Conservation (phyloP, 352 stramenopile genomes). For the Pythium guiyangense region DNA sequence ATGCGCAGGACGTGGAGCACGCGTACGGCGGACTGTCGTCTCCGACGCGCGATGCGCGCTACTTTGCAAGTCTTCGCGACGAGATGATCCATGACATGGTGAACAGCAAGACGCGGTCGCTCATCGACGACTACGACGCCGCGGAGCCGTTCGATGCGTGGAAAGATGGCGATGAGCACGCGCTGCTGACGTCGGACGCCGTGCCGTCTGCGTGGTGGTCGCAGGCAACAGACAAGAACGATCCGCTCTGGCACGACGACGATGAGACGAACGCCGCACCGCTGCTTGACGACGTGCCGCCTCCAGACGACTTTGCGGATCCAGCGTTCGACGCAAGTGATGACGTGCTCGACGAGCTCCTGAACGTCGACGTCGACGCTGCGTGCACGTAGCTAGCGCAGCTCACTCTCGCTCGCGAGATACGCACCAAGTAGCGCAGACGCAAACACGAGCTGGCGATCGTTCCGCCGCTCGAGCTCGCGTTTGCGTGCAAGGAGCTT, state of each 20-base stretch:
- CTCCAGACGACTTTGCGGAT: constrained; percentile 33
- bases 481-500: too few relatives aligned
- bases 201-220: constrained; percentile 53
- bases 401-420: too few relatives aligned
- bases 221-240: constrained; percentile 11
- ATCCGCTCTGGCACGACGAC: constrained; percentile 12
- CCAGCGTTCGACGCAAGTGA: constrained; percentile 13
- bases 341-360: constrained; percentile 38
- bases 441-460: neutral
- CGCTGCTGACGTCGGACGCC: constrained; percentile 32
- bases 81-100: constrained; percentile 52
- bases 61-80: constrained; percentile 40
- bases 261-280: neutral
- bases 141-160: constrained; percentile 20
- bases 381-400: constrained; percentile 5
- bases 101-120: constrained; percentile 34
- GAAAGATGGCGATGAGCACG: constrained; percentile 36
- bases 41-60: constrained; percentile 21
- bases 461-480: too few relatives aligned
- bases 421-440: neutral
- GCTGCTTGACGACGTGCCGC: constrained; percentile 24
- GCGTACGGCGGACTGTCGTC: constrained; percentile 64
- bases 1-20: constrained; percentile 56
- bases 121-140: constrained; percentile 41
- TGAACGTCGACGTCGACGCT: constrained; percentile 51